Base-by-base conservation (phyloP, 2,329 filamentous ascomycete genomes). In the Thielaviopsis ethacetica region DNA sequence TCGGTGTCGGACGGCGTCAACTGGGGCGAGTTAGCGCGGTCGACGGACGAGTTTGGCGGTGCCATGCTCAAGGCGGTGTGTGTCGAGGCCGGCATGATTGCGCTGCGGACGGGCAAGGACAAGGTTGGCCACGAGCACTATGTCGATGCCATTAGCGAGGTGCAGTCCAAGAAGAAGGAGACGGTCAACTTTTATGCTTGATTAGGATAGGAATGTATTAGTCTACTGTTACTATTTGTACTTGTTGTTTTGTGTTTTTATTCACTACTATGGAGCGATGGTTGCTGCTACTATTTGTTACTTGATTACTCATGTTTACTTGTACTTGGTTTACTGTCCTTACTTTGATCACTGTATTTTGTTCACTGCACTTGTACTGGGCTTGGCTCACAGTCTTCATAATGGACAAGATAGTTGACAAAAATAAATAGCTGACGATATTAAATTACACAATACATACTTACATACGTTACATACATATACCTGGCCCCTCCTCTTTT, bases 71-170 rank as follows among this genome's bases (percentile, higher is more conserved):
- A 98, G 80, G 93, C 93, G 51, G 93, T 98, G 22, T 98, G 93
- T 71, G 93, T 98, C 26, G 93, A 98, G 76, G 93, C 93, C 56
- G 93, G 93, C 70, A 98, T 98, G 93, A 98, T 98, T 74, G 93
- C 93, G 27, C 76, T 98, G 68, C 82, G 93, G 65, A 89, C 85
- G 71, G 93, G 93, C 62, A 91, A 95, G 78, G 90, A 85, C 74
- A 96, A 96, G 80, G 93, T 98, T 68, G 87, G 86, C 62, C 93
- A 98, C 71, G 93, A 98, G 76, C 89, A 98, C 73, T 98, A 97
- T 69, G 93, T 98, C 56, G 93, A 98, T 76, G 93, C 93, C 62
- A 97, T 98, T 71, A 82, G 90, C 44, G 93, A 98, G 74, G 93
- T 98, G 66, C 89, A 91, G 72, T 84, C 86, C 63, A 85, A 95